Conservation (phyloP, 2,329 filamentous ascomycete genomes). For the Knufia fluminis region DNA sequence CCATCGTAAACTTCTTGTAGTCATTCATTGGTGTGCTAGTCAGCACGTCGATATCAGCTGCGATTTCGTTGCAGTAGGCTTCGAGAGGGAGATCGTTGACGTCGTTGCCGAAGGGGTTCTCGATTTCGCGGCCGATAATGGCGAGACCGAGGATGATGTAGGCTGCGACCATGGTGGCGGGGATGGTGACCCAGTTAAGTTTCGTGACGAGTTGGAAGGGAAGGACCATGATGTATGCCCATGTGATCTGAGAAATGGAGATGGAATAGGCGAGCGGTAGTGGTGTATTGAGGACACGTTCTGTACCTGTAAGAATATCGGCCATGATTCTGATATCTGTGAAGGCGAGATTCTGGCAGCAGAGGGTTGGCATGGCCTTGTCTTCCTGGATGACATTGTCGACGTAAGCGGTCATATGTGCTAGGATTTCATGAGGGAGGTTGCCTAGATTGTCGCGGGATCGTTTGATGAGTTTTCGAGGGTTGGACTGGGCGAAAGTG, state of each 20-base stretch:
- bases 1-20: slow-evolving; percentile 43
- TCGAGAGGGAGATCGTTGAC: slow-evolving; percentile 76
- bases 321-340: slow-evolving; percentile 56
- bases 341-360: slow-evolving; percentile 36
- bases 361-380: slow-evolving; percentile 28
- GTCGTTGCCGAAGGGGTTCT: slow-evolving; percentile 76
- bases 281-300: slow-evolving; percentile 73
- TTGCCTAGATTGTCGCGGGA: slow-evolving; percentile 67
- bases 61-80: slow-evolving; percentile 64
- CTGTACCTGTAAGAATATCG: slow-evolving; percentile 62
- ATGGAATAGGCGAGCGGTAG: slow-evolving; percentile 77
- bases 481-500: slow-evolving; percentile 68
- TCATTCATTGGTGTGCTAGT: slow-evolving; percentile 48
- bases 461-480: slow-evolving; percentile 65
- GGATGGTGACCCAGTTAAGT: slow-evolving; percentile 67
- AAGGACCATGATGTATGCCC: slow-evolving; percentile 70
- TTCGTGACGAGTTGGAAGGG: slow-evolving; percentile 65
- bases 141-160: slow-evolving; percentile 77
- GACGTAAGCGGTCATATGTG: slow-evolving; percentile 58
- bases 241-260: slow-evolving; percentile 76
- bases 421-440: slow-evolving; percentile 72
- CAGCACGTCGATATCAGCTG: slow-evolving; percentile 65
- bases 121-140: slow-evolving; percentile 69
- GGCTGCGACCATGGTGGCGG: slow-evolving; percentile 59
- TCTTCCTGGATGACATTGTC: slow-evolving; percentile 47